These are phyloP conservation scores for Typha latifolia DNA, from an alignment of 176 grass and related monocot genomes.

Conservation along the genomic window DNA sequence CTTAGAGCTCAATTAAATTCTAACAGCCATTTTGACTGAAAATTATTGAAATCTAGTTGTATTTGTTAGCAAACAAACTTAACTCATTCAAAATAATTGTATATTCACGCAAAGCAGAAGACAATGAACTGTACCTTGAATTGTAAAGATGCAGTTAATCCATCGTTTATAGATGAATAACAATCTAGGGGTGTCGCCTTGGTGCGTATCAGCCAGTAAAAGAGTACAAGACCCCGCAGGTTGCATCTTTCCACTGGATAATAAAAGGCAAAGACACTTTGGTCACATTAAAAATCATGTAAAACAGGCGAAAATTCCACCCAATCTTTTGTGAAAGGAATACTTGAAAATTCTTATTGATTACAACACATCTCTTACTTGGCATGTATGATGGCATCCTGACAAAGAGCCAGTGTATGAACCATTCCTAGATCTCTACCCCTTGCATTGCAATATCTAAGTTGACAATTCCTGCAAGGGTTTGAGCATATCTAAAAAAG, in stretches of 20 bases:
- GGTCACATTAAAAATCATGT: constrained; percentile 10
- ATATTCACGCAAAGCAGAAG: constrained; percentile 6
- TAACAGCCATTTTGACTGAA: too few species aligned
- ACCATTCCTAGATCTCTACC: constrained; percentile 72
- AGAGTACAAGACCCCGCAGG: constrained; percentile 46
- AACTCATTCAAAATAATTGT: background rate
- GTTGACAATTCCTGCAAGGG: constrained; percentile 58
- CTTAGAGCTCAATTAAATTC: too few species aligned
- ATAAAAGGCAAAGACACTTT: constrained; percentile 17
- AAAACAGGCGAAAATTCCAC: too few species aligned
- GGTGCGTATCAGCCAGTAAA: constrained; percentile 68
- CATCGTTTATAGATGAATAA: constrained; percentile 94
- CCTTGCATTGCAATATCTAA: constrained; percentile 72
- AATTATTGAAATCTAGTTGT: background rate
- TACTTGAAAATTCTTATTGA: background rate
- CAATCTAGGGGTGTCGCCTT: constrained; percentile 58
- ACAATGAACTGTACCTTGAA: constrained; percentile 40
- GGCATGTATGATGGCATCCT: constrained; percentile 65
- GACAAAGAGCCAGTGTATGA: constrained; percentile 57
- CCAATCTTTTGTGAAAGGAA: background rate
- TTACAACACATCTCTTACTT: constrained; percentile 48
- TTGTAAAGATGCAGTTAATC: constrained; percentile 69
- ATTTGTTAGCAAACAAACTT: background rate
- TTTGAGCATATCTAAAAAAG: constrained; percentile 20
- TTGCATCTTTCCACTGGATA: constrained; percentile 49